Percentiles rank a stretch among this genome's conserved stretches.
These are phyloP conservation scores for Rubia occidens DNA, from an alignment of 305 asterid species.

Conservation along the genomic window DNA sequence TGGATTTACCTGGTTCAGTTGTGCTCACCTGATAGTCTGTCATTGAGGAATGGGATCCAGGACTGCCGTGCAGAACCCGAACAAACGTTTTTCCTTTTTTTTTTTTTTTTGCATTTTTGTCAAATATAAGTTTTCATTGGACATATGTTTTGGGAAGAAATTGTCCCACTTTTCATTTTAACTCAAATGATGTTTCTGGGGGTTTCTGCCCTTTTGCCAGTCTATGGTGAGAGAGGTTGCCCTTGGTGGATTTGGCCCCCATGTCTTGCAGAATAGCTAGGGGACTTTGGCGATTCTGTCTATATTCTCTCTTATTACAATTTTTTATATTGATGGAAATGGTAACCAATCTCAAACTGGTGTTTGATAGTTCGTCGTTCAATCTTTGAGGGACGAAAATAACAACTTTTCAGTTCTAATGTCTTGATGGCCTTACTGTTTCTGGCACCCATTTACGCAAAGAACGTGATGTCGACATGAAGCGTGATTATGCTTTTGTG, in stretches of 20 bases:
- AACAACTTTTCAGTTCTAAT: constrained; percentile 35
- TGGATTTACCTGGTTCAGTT: background rate
- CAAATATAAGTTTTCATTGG: constrained; percentile 18
- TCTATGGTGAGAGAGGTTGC: constrained; percentile 49
- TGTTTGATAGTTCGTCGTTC: constrained; percentile 31
- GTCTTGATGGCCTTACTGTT: constrained; percentile 54
- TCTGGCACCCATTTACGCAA: constrained; percentile 63
- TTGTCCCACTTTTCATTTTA: constrained; percentile 33
- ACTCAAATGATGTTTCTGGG: constrained; percentile 60
- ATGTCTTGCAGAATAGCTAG: constrained; percentile 38
- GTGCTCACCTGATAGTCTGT: background rate
- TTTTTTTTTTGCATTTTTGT: constrained; percentile 8
- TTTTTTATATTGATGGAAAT: constrained; percentile 39
- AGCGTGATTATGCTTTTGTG: constrained; percentile 55
- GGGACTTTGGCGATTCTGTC: constrained; percentile 48
- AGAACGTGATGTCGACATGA: constrained; percentile 62
- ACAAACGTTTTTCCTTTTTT: constrained; percentile 3
- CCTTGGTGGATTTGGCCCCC: constrained; percentile 44
- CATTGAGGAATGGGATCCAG: constrained; percentile 4
- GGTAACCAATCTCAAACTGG: constrained; percentile 39
- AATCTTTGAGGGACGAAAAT: constrained; percentile 42
- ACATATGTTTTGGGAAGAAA: constrained; percentile 23
- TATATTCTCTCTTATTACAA: constrained; percentile 40
- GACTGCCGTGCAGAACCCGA: constrained; percentile 12
- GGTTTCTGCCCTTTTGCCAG: constrained; percentile 60